These are phyloP conservation scores for Clitopilus passeckerianus DNA, from an alignment of 768 basidiomycete species.

Conservation along the genomic window DNA sequence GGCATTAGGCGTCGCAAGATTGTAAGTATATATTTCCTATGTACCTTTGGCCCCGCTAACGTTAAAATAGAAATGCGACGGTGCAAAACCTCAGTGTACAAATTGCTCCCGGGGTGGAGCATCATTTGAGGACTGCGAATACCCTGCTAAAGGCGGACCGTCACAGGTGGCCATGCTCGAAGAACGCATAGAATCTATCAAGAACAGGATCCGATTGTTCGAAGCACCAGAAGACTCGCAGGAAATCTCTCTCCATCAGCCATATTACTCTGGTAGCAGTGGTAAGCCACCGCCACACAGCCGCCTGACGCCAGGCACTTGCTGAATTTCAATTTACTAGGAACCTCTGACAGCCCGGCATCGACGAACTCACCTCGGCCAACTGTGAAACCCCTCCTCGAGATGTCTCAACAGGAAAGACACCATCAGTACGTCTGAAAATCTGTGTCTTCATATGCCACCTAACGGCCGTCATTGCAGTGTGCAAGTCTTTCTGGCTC, in stretches of 20 bases:
- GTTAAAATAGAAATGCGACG: slow-evolving; percentile 9
- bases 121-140: slow-evolving; percentile 10
- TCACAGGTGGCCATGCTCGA: slow-evolving; percentile 6
- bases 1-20: slow-evolving; percentile 7
- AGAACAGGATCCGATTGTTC: slow-evolving; percentile 2
- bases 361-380: background rate
- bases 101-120: slow-evolving; percentile 2
- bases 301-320: no score
- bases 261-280: slow-evolving; percentile 2
- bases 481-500: background rate
- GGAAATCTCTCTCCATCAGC: slow-evolving; percentile 4
- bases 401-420: background rate
- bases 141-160: slow-evolving; percentile 2
- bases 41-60: background rate
- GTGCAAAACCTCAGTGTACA: slow-evolving; percentile 4
- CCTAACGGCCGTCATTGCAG: background rate
- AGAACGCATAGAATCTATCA: slow-evolving; percentile 5
- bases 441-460: background rate
- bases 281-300: background rate
- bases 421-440: background rate
- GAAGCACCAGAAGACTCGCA: slow-evolving; percentile 1
- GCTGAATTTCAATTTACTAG: no score
- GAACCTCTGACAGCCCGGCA: background rate
- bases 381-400: background rate
- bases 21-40: background rate